Percentiles rank a stretch among this genome's conserved stretches.
Evolutionary conservation across 495 filamentous ascomycete species (phyloP).

Genomic region (Penicillium taxi): DNA sequence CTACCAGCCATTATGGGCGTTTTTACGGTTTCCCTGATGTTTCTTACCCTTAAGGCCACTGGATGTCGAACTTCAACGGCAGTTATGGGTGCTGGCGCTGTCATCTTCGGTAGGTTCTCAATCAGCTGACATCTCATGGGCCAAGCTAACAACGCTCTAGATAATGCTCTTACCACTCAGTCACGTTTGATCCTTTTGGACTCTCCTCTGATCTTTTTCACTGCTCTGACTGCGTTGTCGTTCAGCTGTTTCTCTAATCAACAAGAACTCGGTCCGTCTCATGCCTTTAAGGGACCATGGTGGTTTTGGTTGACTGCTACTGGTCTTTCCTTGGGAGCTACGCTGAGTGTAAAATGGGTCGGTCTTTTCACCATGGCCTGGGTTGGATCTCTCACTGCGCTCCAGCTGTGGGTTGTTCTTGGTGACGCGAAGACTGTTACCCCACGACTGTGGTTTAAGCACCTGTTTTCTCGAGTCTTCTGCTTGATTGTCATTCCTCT

Average conservation of each 20-base stretch:
- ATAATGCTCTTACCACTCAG: constrained; percentile 92
- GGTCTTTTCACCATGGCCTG: constrained; percentile 97
- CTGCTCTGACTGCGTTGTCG: constrained; percentile 80
- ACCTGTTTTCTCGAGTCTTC: constrained; percentile 85
- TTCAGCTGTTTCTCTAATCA: constrained; percentile 95
- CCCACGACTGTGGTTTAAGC: constrained; percentile 84
- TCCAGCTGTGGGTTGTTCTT: constrained; percentile 91
- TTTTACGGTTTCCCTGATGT: constrained; percentile 80
- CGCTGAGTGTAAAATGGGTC: constrained; percentile 96
- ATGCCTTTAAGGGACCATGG: constrained; percentile 83
- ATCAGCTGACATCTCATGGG: background rate
- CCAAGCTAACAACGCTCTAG: constrained; percentile 35
- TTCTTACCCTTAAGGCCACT: constrained; percentile 83
- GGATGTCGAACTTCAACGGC: constrained; percentile 83
- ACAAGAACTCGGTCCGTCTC: constrained; percentile 80
- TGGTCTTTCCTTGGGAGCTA: constrained; percentile 81
- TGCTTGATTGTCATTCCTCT: constrained; percentile 87
- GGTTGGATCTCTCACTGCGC: constrained; percentile 83
- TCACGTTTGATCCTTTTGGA: constrained; percentile 93
- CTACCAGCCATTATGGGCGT: constrained; percentile 85
- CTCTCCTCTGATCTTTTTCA: constrained; percentile 88
- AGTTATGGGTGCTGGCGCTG: constrained; percentile 68
- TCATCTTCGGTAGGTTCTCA: constrained; percentile 70
- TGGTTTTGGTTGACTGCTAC: constrained; percentile 96
- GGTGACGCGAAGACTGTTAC: constrained; percentile 81